Evolutionary conservation across 2,329 filamentous ascomycete genomes (phyloP), one percentile per base, ranked within the genome.

Genomic region (Colletotrichum chrysophilum): DNA sequence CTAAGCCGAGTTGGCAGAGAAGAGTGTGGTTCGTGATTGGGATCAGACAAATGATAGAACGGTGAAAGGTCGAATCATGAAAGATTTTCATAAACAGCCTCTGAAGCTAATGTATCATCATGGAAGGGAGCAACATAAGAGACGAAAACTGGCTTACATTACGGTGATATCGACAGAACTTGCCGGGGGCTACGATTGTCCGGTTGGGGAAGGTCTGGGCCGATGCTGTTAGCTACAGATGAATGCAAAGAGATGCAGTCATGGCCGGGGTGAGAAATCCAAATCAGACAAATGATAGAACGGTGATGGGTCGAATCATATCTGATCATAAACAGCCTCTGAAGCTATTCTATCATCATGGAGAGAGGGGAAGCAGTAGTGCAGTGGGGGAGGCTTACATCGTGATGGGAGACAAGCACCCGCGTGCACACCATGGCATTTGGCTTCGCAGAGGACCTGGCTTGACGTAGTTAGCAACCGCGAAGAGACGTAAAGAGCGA

Each of bases 311-410:
- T 83, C 78, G 80, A 86, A 86, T 86, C 84, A 86, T 78, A 24
- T 58, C 21, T 32, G 79, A 83, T 87, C 86, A 87, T 87, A 87
- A 87, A 87, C 86, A 87, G 86, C 86, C 86, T 87, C 86, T 86
- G 85, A 84, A 80, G 80, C 80, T 74, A 77, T 26, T 56, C 52
- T 81, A 81, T 86, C 85, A 87, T 87, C 85, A 86, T 84, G 74
- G 69, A 38, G 34, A 62, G 66, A 28, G 24, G 36, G 30, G 7
- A 28, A 6, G 12, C 9, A 28, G 26, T 43, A 64, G 21, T n/a
- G 62, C 4, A 8, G 77, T 80, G 8, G 21, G 13, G 14, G 16
- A 48, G n/a, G 26, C 80, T 68, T 82, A 83, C 81, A 36, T 36
- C n/a, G n/a, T 21, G 30, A 13, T 21, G 16, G n/a, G 13, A 34